phyloP scores from a whole-genome alignment of 768 basidiomycete species.

The Lactarius pseudohatsudake region DNA sequence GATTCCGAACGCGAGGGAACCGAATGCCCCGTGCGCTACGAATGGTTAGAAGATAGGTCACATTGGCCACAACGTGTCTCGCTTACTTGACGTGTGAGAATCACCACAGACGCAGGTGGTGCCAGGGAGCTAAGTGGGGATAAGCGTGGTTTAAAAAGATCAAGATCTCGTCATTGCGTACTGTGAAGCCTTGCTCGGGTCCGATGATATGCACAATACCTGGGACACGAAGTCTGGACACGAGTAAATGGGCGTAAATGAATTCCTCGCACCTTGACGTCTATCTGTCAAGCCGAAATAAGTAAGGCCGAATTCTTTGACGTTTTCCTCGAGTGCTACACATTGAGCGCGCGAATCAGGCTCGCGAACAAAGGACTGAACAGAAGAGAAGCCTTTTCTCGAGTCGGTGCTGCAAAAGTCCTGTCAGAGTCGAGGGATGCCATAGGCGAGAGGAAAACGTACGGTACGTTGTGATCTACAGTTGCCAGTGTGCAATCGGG shows the following conservation, averaged over 20 bases:
- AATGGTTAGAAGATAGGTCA: constrained; percentile 9
- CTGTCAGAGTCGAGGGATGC: constrained; percentile 14
- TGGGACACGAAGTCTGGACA: constrained; percentile 26
- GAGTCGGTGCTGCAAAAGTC: constrained; percentile 43
- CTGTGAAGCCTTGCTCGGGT: constrained; percentile 65
- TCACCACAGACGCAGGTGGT: constrained; percentile 61
- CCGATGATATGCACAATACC: constrained; percentile 63
- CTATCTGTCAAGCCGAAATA: constrained; percentile 69
- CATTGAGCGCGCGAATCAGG: constrained; percentile 60
- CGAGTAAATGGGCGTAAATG: constrained; percentile 6
- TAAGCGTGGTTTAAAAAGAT: neutral
- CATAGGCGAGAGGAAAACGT: neutral
- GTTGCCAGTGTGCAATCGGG: constrained; percentile 67
- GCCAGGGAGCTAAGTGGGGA: constrained; percentile 40
- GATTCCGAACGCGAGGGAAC: constrained; percentile 66
- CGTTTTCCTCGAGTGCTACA: constrained; percentile 60
- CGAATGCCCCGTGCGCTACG: constrained; percentile 62
- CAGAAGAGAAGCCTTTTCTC: constrained; percentile 51
- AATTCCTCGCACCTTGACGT: constrained; percentile 49
- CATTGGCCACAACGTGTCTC: neutral
- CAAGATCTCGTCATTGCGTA: constrained; percentile 28
- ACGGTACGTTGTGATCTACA: constrained; percentile 61
- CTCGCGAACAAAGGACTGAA: constrained; percentile 53
- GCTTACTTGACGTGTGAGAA: constrained; percentile 61
- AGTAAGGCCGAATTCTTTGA: constrained; percentile 63